Conservation (phyloP, 257 asterid genomes). For the Fraxinus pennsylvanica region DNA sequence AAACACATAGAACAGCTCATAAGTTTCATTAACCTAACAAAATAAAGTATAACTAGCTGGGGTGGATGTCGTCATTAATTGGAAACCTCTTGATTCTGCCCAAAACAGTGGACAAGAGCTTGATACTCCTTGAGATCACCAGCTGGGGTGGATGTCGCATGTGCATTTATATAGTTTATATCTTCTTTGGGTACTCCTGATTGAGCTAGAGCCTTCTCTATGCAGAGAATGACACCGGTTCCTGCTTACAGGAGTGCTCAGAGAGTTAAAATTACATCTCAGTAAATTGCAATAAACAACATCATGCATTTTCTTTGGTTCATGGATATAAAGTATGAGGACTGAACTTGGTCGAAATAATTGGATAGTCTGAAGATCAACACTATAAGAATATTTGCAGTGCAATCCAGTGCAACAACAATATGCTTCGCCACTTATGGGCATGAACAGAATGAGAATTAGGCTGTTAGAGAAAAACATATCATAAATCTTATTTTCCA, state of each 20-base stretch:
- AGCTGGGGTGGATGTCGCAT: constrained; percentile 60
- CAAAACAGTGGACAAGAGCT: constrained; percentile 83
- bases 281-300: background rate
- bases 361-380: background rate
- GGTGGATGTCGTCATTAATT: constrained; percentile 14
- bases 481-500: background rate
- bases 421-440: background rate
- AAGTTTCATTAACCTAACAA: constrained; percentile 3
- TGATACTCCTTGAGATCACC: constrained; percentile 81
- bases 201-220: constrained; percentile 96
- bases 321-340: background rate
- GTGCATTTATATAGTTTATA: constrained; percentile 59
- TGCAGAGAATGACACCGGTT: constrained; percentile 84
- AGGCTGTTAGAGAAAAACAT: background rate
- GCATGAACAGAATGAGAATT: constrained; percentile 1
- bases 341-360: background rate
- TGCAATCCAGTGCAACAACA: background rate
- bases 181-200: constrained; percentile 86
- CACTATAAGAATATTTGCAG: background rate
- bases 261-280: constrained; percentile 19
- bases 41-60: constrained; percentile 5
- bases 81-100: constrained; percentile 85
- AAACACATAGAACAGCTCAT: constrained; percentile 25
- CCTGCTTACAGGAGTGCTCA: constrained; percentile 49
- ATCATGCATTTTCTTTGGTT: constrained; percentile 34